Evolutionary conservation across 306 rosid genomes (phyloP), one percentile per base, ranked within the genome.

Genomic region (Cotoneaster glaucophyllus): DNA sequence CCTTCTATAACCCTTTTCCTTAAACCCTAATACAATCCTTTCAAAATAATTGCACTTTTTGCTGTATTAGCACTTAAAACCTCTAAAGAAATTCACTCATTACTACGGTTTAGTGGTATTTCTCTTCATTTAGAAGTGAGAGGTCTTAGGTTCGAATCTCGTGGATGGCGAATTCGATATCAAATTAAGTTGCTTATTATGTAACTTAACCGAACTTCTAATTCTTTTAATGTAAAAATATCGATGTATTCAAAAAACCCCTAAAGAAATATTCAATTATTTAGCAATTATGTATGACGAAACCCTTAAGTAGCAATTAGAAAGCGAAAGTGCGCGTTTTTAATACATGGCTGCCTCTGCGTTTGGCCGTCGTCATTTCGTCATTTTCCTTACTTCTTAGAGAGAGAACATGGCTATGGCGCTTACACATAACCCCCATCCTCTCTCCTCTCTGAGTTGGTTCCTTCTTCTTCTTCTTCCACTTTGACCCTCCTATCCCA

Each of bases 311-410:
- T n/a, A 21, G n/a, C 58, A 59, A 21, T 21, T 52, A 17, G 52
- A 58, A 29, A 19, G 15, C 24, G 15, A 43, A 2, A 10, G 77
- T 70, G 73, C 67, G 52, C 59, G 14, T 71, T 4, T 4, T 59
- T 1, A 18, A 24, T 62, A 21, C 75, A 80, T 79, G 89, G 88
- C 82, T 52, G 68, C 11, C 8, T 15, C 21, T 48, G 54, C 70
- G 85, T 62, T 83, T 86, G 29, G 83, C 56, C 83, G 43, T 83
- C 84, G 75, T 75, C 64, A 29, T 64, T 70, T 10, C 31, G 69
- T 65, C 19, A 21, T 71, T 70, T 37, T 37, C 41, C 41, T 7
- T 7, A 7, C 10, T 37, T 7, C 22, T 48, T 18, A 44, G n/a
- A 41, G 44, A 10, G 44, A 41, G 12, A 70, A n/a, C 52, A 39